These are phyloP conservation scores for Polyporus tsugae DNA, from an alignment of 1,284 basidiomycete species.

Conservation along the genomic window DNA sequence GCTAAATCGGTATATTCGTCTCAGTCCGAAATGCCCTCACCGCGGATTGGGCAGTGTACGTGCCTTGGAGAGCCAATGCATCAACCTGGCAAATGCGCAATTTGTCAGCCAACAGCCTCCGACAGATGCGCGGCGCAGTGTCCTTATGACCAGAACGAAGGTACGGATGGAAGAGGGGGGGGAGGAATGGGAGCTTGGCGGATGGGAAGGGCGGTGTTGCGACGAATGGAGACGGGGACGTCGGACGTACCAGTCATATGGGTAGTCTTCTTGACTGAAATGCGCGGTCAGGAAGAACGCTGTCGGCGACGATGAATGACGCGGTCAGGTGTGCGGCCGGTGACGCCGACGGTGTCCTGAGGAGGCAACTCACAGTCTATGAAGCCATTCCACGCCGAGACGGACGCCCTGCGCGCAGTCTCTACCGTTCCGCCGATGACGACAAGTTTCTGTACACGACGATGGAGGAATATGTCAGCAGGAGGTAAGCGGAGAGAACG, in stretches of 20 bases:
- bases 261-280: constrained; percentile 86
- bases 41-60: not conserved
- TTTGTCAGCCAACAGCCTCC: constrained; percentile 19
- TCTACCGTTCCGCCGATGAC: constrained; percentile 45
- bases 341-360: constrained; percentile 11
- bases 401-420: constrained; percentile 52
- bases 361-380: constrained; percentile 71
- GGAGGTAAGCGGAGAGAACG: not conserved
- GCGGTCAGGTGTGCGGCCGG: constrained; percentile 18
- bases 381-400: constrained; percentile 87
- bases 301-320: constrained; percentile 40
- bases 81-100: constrained; percentile 59
- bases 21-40: not conserved
- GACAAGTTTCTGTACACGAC: constrained; percentile 40
- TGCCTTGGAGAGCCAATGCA: constrained; percentile 87
- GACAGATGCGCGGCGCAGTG: not conserved
- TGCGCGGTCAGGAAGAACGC: constrained; percentile 89
- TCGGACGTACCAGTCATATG: constrained; percentile 75
- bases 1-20: constrained; percentile 45
- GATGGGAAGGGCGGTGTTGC: not conserved
- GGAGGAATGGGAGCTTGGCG: constrained; percentile 9
- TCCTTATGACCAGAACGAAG: not conserved
- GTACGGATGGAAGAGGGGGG: not conserved
- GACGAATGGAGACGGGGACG: not conserved
- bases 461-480: not conserved